A percentile compares a stretch with the other conserved stretches of the same genome.
Evolutionary conservation across 768 basidiomycete species (phyloP).

Genomic region (Cystofilobasidium capitatum): DNA sequence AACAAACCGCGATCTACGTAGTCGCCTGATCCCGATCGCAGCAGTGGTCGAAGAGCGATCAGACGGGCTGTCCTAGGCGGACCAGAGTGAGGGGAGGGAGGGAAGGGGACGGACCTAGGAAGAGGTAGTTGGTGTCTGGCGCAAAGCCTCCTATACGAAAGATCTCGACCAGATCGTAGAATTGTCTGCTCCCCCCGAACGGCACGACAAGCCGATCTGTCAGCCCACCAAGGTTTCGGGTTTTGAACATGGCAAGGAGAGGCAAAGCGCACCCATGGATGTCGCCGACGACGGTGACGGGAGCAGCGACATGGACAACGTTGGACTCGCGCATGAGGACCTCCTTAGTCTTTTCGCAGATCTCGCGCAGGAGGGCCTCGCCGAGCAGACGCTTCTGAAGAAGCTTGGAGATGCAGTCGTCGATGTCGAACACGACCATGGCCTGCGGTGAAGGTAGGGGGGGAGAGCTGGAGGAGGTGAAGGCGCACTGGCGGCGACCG

Average conservation of each 20-base stretch:
- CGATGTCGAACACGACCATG: conserved; percentile 63
- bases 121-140: conserved; percentile 94
- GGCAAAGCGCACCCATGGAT: conserved; percentile 78
- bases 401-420: conserved; percentile 86
- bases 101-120: conserved; percentile 62
- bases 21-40: conserved; percentile 56
- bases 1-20: conserved; percentile 97
- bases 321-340: conserved; percentile 98
- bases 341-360: conserved; percentile 99
- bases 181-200: conserved; percentile 72
- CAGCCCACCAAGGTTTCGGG: not conserved
- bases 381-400: conserved; percentile 86
- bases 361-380: conserved; percentile 87
- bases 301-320: conserved; percentile 91
- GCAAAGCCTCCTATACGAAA: conserved; percentile 97
- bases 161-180: conserved; percentile 98
- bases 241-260: not conserved
- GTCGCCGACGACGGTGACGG: conserved; percentile 96
- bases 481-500: no score
- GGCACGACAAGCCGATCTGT: not conserved
- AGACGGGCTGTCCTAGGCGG: not conserved
- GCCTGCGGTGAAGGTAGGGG: no score
- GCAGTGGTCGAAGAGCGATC: not conserved
- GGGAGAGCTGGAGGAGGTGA: no score
- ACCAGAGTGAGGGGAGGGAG: not conserved